A percentile compares a stretch with the other conserved stretches of the same genome.
Conservation (phyloP, 805 yeast genomes). For the Isabelozyma rhagii region DNA sequence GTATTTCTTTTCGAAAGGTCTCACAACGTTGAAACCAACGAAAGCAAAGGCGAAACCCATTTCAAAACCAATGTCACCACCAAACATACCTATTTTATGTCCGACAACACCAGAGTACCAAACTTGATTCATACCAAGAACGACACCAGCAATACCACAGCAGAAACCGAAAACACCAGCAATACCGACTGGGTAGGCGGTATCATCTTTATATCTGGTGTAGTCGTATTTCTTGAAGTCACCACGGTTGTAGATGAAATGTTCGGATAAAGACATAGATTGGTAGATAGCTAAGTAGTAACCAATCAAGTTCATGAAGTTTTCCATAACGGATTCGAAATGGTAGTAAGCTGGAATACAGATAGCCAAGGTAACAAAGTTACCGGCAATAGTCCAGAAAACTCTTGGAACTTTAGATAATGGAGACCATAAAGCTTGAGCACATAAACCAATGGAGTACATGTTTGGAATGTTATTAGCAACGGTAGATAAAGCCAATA, state of each 20-base stretch:
- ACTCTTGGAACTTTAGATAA: constrained; percentile 77
- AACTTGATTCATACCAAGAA: constrained; percentile 79
- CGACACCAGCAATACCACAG: constrained; percentile 84
- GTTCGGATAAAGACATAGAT: constrained; percentile 75
- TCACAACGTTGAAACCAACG: constrained; percentile 51
- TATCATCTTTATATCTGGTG: constrained; percentile 55
- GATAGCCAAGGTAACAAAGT: constrained; percentile 75
- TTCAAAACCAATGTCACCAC: constrained; percentile 89
- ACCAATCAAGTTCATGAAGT: constrained; percentile 89
- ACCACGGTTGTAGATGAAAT: constrained; percentile 71
- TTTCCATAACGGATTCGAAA: constrained; percentile 68
- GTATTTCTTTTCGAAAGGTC: constrained; percentile 69
- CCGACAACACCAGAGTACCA: constrained; percentile 81
- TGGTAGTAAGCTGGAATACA: constrained; percentile 84
- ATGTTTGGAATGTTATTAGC: constrained; percentile 92
- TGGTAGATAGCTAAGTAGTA: constrained; percentile 88
- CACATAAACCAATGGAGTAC: constrained; percentile 85
- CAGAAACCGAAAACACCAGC: constrained; percentile 80
- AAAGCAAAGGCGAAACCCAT: constrained; percentile 66
- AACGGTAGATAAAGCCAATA: constrained; percentile 81
- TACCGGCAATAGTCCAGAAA: constrained; percentile 75
- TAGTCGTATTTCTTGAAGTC: constrained; percentile 59
- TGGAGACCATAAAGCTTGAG: constrained; percentile 79
- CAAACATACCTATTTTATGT: constrained; percentile 54
- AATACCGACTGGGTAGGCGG: constrained; percentile 65